Conservation (phyloP, 176 grass and related monocot species). For the Phyllostachys edulis region DNA sequence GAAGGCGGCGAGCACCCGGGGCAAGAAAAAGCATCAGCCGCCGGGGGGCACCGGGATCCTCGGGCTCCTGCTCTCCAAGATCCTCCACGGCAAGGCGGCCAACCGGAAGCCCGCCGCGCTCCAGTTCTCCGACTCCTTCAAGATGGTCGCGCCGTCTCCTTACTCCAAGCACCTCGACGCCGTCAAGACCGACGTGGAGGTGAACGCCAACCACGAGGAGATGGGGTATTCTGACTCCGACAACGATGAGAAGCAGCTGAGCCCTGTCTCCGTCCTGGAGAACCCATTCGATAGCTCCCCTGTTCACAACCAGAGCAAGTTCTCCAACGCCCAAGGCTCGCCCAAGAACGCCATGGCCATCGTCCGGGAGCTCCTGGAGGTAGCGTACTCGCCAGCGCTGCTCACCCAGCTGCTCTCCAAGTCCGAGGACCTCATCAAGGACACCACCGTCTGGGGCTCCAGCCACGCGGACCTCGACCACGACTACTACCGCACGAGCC, state of each 20-base stretch:
- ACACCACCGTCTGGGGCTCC: background rate
- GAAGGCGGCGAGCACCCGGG: background rate
- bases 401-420: slow-evolving; percentile 36
- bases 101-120: slow-evolving; percentile 41
- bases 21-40: background rate
- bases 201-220: background rate
- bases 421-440: slow-evolving; percentile 30
- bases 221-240: slow-evolving; percentile 14
- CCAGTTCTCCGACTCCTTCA: slow-evolving; percentile 40
- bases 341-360: slow-evolving; percentile 47
- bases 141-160: background rate
- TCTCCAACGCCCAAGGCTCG: slow-evolving; percentile 3
- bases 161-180: background rate
- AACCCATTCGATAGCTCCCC: slow-evolving; percentile 58
- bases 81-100: slow-evolving; percentile 38
- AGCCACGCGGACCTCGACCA: background rate
- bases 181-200: background rate
- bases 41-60: slow-evolving; percentile 4
- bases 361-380: slow-evolving; percentile 65
- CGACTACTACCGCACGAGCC: slow-evolving; percentile 10
- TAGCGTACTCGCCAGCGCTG: slow-evolving; percentile 55
- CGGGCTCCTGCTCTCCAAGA: slow-evolving; percentile 54
- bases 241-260: slow-evolving; percentile 66
- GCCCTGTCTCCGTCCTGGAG: slow-evolving; percentile 81
- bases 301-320: slow-evolving; percentile 39